A percentile compares a stretch with the other conserved stretches of the same genome.
Evolutionary conservation across 2,329 filamentous ascomycete genomes (phyloP).

Genomic region (Kalmusia sp.): DNA sequence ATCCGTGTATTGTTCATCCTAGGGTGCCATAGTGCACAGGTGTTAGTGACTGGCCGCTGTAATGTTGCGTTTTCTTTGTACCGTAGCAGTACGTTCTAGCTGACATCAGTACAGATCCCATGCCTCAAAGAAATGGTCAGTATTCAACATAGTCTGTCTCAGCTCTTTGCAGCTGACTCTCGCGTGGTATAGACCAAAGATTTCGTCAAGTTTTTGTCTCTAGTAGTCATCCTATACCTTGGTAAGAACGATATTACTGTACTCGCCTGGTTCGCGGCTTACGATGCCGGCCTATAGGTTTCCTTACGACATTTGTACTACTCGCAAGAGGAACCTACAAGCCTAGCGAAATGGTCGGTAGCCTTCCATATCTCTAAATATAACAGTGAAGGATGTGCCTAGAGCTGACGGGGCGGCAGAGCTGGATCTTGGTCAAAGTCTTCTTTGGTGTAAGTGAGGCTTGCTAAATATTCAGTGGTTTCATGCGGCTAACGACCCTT

Average conservation of each 20-base stretch:
- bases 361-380: not conserved
- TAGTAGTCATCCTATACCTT: constrained; percentile 82
- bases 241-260: constrained; percentile 51
- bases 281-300: constrained; percentile 59
- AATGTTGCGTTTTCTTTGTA: not conserved
- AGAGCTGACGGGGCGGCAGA: constrained; percentile 41
- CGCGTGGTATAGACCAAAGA: constrained; percentile 69
- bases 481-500: constrained; percentile 15
- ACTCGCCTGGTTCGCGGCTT: not conserved
- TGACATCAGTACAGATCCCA: constrained; percentile 65
- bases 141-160: not conserved
- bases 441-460: constrained; percentile 68
- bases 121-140: constrained; percentile 88
- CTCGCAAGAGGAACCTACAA: constrained; percentile 74
- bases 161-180: constrained; percentile 9
- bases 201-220: constrained; percentile 81
- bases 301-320: constrained; percentile 84
- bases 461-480: not conserved
- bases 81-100: constrained; percentile 3
- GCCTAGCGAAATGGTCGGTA: constrained; percentile 65
- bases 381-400: not conserved
- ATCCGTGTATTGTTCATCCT: not conserved
- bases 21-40: not conserved
- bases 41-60: too few relatives aligned
- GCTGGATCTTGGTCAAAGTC: constrained; percentile 78